Conservation (phyloP, 2,329 filamentous ascomycete species). For the Amauroascus verrucosus region DNA sequence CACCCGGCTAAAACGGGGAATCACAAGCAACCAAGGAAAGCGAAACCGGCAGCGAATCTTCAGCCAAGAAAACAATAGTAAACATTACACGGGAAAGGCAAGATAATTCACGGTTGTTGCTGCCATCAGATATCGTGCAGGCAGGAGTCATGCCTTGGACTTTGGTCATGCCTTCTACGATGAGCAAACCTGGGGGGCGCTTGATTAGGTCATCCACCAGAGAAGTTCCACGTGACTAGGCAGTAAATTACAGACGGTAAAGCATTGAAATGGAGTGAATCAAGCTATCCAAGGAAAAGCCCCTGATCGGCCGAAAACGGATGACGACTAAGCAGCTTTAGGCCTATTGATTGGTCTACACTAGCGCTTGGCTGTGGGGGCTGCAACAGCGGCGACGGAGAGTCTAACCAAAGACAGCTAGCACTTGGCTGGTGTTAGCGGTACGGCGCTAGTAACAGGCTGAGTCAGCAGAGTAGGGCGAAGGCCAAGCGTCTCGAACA, state of each 20-base stretch:
- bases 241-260: neutral
- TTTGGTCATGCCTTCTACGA: too few relatives aligned
- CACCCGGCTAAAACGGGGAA: neutral
- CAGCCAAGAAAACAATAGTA: too few relatives aligned
- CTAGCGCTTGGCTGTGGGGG: neutral
- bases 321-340: neutral
- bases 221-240: neutral
- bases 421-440: neutral
- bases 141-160: too few relatives aligned
- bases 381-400: neutral
- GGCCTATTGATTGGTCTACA: neutral
- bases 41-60: too few relatives aligned
- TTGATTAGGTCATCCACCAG: neutral
- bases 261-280: neutral
- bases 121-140: too few relatives aligned
- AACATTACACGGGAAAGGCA: too few relatives aligned
- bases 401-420: neutral
- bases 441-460: neutral
- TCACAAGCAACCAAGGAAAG: neutral
- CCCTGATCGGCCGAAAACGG: conserved; percentile 1
- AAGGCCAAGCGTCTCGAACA: too few relatives aligned
- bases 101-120: too few relatives aligned
- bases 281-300: neutral
- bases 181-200: too few relatives aligned
- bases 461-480: conserved; percentile 7